Conservation (phyloP, 2,329 filamentous ascomycete species). For the Aspergillus pseudonomiae region DNA sequence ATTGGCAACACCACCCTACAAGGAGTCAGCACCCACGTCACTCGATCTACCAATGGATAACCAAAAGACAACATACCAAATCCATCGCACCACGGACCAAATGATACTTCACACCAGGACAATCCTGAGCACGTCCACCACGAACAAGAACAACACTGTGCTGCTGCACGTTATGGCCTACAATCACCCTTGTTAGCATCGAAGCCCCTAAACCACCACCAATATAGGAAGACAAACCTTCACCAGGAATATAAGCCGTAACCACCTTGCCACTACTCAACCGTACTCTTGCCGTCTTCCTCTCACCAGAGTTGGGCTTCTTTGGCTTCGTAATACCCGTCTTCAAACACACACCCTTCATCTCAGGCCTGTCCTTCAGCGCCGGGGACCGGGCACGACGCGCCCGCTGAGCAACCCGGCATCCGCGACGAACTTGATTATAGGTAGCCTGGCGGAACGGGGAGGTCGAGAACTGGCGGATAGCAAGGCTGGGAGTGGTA, state of each 20-base stretch:
- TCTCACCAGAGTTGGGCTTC: conserved; percentile 97
- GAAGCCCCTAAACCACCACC: not conserved
- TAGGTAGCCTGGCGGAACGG: conserved; percentile 64
- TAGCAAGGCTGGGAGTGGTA: conserved; percentile 21
- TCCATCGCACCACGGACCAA: conserved; percentile 89
- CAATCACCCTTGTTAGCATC: conserved; percentile 14
- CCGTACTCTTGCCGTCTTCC: conserved; percentile 90
- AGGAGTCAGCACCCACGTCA: conserved; percentile 28
- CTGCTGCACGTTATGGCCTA: conserved; percentile 95
- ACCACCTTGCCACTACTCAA: conserved; percentile 84
- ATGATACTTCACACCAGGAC: conserved; percentile 96
- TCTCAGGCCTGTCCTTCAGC: conserved; percentile 72
- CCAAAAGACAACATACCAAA: conserved; percentile 66
- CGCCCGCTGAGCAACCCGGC: conserved; percentile 75
- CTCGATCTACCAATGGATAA: not conserved
- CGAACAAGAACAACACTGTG: conserved; percentile 97
- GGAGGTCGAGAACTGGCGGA: conserved; percentile 61
- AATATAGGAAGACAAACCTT: conserved; percentile 58
- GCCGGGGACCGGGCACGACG: conserved; percentile 89
- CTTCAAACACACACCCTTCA: conserved; percentile 95
- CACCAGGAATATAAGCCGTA: conserved; percentile 92
- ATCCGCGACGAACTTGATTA: conserved; percentile 75
- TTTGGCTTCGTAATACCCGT: conserved; percentile 94
- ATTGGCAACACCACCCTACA: conserved; percentile 84
- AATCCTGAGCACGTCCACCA: conserved; percentile 92